Percentiles rank a stretch among this genome's conserved stretches.
phyloP scores from a whole-genome alignment of 2,329 filamentous ascomycete species.

The Pseudogymnoascus sp. region DNA sequence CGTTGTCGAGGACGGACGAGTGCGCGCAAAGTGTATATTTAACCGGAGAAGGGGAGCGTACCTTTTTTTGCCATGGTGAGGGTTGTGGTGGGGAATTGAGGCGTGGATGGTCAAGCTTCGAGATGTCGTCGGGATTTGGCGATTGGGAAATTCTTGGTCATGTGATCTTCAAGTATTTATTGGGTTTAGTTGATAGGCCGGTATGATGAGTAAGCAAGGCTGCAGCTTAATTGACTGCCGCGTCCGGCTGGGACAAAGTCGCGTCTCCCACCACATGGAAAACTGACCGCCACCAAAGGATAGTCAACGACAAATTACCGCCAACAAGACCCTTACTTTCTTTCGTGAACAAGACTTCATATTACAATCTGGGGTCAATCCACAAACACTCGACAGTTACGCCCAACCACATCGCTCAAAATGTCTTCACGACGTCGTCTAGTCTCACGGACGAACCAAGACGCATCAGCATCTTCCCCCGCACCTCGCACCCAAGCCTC shows the following conservation, averaged over 20 bases:
- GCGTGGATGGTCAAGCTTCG: background rate
- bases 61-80: slow-evolving; percentile 39
- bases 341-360: background rate
- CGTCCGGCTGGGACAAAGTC: background rate
- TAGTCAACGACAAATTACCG: background rate
- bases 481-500: background rate
- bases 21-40: background rate
- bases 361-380: background rate
- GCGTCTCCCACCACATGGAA: background rate
- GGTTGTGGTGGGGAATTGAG: slow-evolving; percentile 6
- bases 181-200: background rate
- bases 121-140: background rate
- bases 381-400: background rate
- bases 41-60: slow-evolving; percentile 18
- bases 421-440: slow-evolving; percentile 1
- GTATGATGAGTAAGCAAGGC: background rate
- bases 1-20: no score
- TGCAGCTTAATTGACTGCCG: background rate
- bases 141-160: slow-evolving; percentile 1
- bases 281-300: background rate
- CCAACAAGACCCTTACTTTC: background rate
- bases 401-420: background rate
- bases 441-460: slow-evolving; percentile 4
- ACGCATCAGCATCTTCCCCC: background rate
- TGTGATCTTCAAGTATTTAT: background rate